Evolutionary conservation across 805 yeast genomes (phyloP).

Genomic region (Candida pseudoglaebosa): DNA sequence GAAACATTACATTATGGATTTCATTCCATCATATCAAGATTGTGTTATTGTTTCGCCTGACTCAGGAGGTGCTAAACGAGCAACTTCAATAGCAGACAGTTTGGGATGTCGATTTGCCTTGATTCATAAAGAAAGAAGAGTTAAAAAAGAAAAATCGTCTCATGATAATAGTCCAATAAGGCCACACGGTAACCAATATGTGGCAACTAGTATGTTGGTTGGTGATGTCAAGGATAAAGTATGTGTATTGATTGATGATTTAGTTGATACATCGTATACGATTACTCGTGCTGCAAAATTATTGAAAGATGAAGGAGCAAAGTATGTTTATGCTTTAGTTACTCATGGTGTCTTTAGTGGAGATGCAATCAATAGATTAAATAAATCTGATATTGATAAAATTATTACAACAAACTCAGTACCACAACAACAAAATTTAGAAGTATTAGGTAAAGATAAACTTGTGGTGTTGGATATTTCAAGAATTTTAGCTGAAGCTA

Average conservation of each 20-base stretch:
- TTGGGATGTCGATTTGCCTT: slow-evolving; percentile 86
- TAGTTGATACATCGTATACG: slow-evolving; percentile 91
- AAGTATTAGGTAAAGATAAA: slow-evolving; percentile 39
- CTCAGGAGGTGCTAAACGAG: slow-evolving; percentile 98
- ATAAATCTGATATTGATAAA: slow-evolving; percentile 69
- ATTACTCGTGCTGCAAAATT: slow-evolving; percentile 88
- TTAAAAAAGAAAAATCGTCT: slow-evolving; percentile 29
- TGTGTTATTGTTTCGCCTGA: slow-evolving; percentile 96
- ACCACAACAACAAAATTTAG: slow-evolving; percentile 66
- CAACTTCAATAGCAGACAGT: slow-evolving; percentile 89
- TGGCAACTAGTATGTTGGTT: slow-evolving; percentile 90
- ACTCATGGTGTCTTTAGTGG: slow-evolving; percentile 95
- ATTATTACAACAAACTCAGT: slow-evolving; percentile 87
- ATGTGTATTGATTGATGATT: slow-evolving; percentile 89
- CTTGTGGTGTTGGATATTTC: slow-evolving; percentile 86
- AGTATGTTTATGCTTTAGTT: slow-evolving; percentile 76
- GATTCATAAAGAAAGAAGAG: slow-evolving; percentile 89
- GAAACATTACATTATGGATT: slow-evolving; percentile 75
- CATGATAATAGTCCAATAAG: slow-evolving; percentile 11
- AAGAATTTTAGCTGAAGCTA: slow-evolving; percentile 87
- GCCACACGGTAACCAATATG: slow-evolving; percentile 11
- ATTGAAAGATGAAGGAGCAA: slow-evolving; percentile 90
- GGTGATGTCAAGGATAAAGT: slow-evolving; percentile 87
- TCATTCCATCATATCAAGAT: slow-evolving; percentile 74
- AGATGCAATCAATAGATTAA: slow-evolving; percentile 74